phyloP scores from a whole-genome alignment of 805 yeast genomes.

The Dipodascus geniculatus region DNA sequence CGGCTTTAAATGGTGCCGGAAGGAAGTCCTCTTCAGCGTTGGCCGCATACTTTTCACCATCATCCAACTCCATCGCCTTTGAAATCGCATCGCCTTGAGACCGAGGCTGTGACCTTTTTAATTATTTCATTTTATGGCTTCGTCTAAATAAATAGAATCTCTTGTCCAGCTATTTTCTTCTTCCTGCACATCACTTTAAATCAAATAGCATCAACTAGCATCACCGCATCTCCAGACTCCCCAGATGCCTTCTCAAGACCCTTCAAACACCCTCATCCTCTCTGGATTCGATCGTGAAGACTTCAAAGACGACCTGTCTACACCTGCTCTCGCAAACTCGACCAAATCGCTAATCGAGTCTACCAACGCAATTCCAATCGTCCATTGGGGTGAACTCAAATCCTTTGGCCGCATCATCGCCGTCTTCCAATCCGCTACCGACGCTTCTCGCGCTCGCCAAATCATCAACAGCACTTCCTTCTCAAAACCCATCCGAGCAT shows the following conservation, averaged over 20 bases:
- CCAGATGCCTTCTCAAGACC: slow-evolving; percentile 2
- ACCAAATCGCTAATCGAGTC: not conserved
- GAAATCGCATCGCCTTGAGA: too few relatives aligned
- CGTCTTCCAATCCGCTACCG: slow-evolving; percentile 12
- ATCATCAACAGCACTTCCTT: slow-evolving; percentile 1
- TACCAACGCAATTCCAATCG: not conserved
- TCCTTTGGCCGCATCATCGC: slow-evolving; percentile 15
- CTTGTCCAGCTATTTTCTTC: too few relatives aligned
- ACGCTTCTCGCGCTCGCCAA: slow-evolving; percentile 9
- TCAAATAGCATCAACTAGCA: too few relatives aligned
- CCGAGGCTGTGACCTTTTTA: too few relatives aligned
- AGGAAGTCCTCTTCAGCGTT: too few relatives aligned
- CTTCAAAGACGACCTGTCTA: not conserved
- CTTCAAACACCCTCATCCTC: slow-evolving; percentile 11
- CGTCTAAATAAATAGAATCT: too few relatives aligned
- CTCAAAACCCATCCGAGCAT: slow-evolving; percentile 5
- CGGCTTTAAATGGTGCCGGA: not conserved
- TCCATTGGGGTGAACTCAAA: slow-evolving; percentile 18
- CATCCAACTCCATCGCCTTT: too few relatives aligned
- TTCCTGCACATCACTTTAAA: too few relatives aligned
- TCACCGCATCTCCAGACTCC: too few relatives aligned
- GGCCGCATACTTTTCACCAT: too few relatives aligned
- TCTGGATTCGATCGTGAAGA: slow-evolving; percentile 8
- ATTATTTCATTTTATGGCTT: too few relatives aligned
- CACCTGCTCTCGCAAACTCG: not conserved